Percentiles rank a stretch among this genome's conserved stretches.
These are phyloP conservation scores for Carex littledalei DNA, from an alignment of 176 grass and related monocot genomes.

Conservation along the genomic window DNA sequence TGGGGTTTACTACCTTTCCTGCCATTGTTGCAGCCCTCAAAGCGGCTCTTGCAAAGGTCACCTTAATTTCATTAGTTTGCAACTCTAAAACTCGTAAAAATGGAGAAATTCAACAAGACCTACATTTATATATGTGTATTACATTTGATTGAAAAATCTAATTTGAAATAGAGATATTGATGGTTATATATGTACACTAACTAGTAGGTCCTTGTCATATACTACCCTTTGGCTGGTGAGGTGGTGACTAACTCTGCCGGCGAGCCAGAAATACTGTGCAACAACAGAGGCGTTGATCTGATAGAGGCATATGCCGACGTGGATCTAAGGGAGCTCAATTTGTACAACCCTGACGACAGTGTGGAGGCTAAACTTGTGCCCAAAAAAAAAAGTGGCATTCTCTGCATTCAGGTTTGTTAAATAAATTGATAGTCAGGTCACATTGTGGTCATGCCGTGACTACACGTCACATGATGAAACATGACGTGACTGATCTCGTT, in stretches of 20 bases:
- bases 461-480: neutral
- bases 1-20: neutral
- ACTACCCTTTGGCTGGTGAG: conserved; percentile 63
- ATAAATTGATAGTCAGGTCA: no score
- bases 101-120: neutral
- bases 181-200: neutral
- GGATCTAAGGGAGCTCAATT: conserved; percentile 31
- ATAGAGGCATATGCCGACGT: conserved; percentile 22
- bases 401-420: conserved; percentile 40
- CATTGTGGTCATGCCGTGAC: no score
- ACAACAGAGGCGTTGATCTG: conserved; percentile 58
- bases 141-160: neutral
- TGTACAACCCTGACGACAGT: conserved; percentile 39
- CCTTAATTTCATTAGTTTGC: no score
- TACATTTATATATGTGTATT: no score
- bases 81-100: no score
- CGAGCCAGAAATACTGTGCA: conserved; percentile 75
- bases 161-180: neutral
- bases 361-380: conserved; percentile 46
- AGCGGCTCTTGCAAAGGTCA: conserved; percentile 37
- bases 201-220: conserved; percentile 28
- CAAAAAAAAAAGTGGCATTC: conserved; percentile 31
- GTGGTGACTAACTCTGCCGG: conserved; percentile 36
- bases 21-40: conserved; percentile 29
- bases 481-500: no score